These are phyloP conservation scores for Lyophyllum shimeji DNA, from an alignment of 768 basidiomycete species.

Conservation along the genomic window DNA sequence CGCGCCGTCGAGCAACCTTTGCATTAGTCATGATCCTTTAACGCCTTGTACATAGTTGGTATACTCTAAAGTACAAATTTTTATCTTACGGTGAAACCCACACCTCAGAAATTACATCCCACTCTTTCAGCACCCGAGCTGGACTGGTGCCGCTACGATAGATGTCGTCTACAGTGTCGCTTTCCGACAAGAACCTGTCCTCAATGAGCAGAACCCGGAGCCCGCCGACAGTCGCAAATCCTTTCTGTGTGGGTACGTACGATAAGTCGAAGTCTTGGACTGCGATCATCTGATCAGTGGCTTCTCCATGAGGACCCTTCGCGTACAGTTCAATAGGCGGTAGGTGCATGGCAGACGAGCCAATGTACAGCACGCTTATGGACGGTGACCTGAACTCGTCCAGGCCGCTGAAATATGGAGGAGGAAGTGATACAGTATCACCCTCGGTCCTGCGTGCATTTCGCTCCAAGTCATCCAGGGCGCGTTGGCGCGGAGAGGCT, in stretches of 20 bases:
- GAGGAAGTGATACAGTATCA: conserved; percentile 32
- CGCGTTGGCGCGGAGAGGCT: conserved; percentile 38
- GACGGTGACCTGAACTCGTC: conserved; percentile 35
- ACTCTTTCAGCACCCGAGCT: conserved; percentile 62
- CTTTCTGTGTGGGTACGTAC: conserved; percentile 57
- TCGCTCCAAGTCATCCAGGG: conserved; percentile 17
- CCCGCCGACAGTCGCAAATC: conserved; percentile 68
- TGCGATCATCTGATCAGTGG: conserved; percentile 31
- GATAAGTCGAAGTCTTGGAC: conserved; percentile 63
- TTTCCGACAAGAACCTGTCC: conserved; percentile 46
- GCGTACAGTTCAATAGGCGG: conserved; percentile 39
- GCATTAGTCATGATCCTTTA: not conserved
- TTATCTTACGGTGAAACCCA: conserved; percentile 50
- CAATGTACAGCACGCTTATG: conserved; percentile 42
- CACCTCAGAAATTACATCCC: conserved; percentile 69
- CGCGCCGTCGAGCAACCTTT: not conserved
- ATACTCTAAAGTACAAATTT: not conserved
- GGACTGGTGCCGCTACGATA: conserved; percentile 25
- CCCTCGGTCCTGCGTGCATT: conserved; percentile 7
- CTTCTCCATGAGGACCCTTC: conserved; percentile 9
- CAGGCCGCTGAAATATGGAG: conserved; percentile 43
- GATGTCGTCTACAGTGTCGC: conserved; percentile 20
- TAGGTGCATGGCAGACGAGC: conserved; percentile 50
- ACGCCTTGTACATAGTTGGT: not conserved
- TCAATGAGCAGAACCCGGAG: conserved; percentile 66